These are phyloP conservation scores for Crithidia fasciculata DNA, from an alignment of 208 protist genomes.

Conservation along the genomic window DNA sequence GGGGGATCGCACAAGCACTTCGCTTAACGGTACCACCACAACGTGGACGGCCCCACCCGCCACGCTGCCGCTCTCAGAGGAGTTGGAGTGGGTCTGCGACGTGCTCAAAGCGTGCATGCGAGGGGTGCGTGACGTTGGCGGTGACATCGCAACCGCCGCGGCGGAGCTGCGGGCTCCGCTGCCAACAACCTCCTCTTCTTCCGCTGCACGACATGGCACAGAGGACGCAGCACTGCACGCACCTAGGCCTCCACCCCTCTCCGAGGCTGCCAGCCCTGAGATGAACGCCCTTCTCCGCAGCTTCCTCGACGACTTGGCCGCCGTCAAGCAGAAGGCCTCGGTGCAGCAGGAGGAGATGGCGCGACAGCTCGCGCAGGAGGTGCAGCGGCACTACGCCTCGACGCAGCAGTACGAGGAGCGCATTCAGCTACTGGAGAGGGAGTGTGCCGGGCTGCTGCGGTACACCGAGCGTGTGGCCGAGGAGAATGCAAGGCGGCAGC, in stretches of 20 bases:
- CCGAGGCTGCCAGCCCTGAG: constrained; percentile 31
- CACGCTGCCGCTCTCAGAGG: constrained; percentile 19
- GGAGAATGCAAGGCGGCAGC: constrained; percentile 3
- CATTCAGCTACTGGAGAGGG: constrained; percentile 43
- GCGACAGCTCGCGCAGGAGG: constrained; percentile 53
- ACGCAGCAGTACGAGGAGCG: constrained; percentile 68
- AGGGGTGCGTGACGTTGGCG: constrained; percentile 39
- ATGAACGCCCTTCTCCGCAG: constrained; percentile 48
- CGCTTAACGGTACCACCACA: not conserved
- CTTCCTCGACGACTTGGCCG: constrained; percentile 43
- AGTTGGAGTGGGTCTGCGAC: constrained; percentile 68
- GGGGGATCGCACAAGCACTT: not conserved
- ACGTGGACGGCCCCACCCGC: not conserved
- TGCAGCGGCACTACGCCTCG: constrained; percentile 62
- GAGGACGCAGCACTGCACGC: not conserved
- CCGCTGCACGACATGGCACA: not conserved
- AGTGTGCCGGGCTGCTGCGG: constrained; percentile 40
- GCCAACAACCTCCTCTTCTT: not conserved
- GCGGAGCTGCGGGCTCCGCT: constrained; percentile 15
- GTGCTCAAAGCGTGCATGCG: constrained; percentile 62
- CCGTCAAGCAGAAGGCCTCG: constrained; percentile 32
- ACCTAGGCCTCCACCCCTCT: not conserved
- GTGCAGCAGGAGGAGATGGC: constrained; percentile 54
- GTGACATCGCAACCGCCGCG: constrained; percentile 19
- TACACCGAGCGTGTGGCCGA: constrained; percentile 21